Base-by-base conservation (phyloP, 345 rosid species). In the Noccaea bulbosa region DNA sequence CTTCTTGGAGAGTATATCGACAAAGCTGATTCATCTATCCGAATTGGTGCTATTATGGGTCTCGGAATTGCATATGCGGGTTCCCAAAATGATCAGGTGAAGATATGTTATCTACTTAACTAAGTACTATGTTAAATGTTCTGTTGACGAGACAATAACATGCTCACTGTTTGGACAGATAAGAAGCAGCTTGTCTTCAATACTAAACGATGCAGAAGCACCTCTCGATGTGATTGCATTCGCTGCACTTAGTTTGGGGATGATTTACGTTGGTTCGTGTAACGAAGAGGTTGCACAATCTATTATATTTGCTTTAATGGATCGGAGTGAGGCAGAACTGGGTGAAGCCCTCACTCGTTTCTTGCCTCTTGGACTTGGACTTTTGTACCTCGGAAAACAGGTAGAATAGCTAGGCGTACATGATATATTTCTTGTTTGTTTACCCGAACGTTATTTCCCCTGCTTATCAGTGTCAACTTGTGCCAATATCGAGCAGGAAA, bases 11-110 rank as follows among this genome's bases (percentile, higher is more conserved):
- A 91, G 3, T 87, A 82, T 38, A 53, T 87, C 3, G 80, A 77
- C 72, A 88, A 77, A 67, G 98, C 88, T 79, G 99, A 94, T 79
- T 60, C 98, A 71, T 83, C 85, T 35, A 75, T 90, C 44, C 81
- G 96, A 68, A 91, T 94, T 63, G 99, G 97, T 71, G 97, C 96
- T 66, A 91, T 94, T 41, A 89, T 94, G 95, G 99, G 99, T 51
- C 81, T 92, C 12, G 99, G 96, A 73, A 86, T 91, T 73, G 84
- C 98, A 47, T 91, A 94, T 80, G 98, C 98, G 15, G 98, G 99
- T 72, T 57, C 95, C 73, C 89, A 88, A 81, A 85, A 88, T 77
- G 89, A 85, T 45, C 84, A 80, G 87, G 96, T 83, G 35, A 69
- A 27, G 63, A 53, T 61, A 10, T 61, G 8, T 54, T 75, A 52